phyloP scores from a whole-genome alignment of 192 early-diverging fungal genomes.

The Backusella mclennaniae region DNA sequence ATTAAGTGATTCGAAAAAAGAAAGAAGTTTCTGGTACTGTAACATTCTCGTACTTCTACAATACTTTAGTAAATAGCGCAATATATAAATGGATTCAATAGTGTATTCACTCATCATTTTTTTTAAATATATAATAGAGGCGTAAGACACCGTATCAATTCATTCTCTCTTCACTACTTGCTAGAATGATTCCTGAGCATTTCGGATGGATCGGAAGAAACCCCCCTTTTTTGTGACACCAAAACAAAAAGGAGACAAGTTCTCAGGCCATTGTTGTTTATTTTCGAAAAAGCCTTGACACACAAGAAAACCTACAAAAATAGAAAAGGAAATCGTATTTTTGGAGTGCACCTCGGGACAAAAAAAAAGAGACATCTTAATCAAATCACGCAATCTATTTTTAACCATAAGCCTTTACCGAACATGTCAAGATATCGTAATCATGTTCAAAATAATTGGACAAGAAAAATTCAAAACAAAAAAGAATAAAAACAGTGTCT shows the following conservation, averaged over 20 bases:
- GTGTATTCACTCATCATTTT: too few relatives aligned
- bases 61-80: too few relatives aligned
- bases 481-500: not conserved
- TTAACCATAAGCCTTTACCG: not conserved
- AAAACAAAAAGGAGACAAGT: not conserved
- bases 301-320: not conserved
- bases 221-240: not conserved
- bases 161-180: too few relatives aligned
- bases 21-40: too few relatives aligned
- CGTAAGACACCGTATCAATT: too few relatives aligned
- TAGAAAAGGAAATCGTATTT: not conserved
- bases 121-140: too few relatives aligned
- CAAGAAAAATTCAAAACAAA: not conserved
- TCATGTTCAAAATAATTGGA: not conserved
- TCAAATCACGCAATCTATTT: not conserved
- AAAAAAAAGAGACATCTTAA: not conserved
- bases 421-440: not conserved
- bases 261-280: not conserved
- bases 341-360: not conserved
- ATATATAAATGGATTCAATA: too few relatives aligned
- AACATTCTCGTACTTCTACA: too few relatives aligned
- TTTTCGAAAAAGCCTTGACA: not conserved
- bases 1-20: too few relatives aligned
- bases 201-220: not conserved
- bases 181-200: not conserved